Conservation (phyloP, 129 eudicot species). For the Erigeron canadensis region DNA sequence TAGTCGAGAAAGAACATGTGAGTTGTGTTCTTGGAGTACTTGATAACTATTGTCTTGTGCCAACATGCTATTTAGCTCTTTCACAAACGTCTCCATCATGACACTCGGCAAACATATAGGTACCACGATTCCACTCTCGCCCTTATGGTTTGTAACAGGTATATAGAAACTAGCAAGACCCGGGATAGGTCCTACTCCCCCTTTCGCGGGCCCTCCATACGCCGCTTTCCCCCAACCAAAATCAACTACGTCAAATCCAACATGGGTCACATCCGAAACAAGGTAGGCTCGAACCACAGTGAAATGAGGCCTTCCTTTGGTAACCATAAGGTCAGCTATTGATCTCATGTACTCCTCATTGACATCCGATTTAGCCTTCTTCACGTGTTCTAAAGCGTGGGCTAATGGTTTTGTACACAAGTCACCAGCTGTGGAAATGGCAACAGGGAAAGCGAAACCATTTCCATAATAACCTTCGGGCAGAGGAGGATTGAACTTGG, state of each 20-base stretch:
- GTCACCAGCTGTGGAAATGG: constrained; percentile 45
- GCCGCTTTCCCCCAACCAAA: constrained; percentile 80
- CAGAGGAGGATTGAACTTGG: constrained; percentile 52
- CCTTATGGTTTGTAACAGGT: constrained; percentile 49
- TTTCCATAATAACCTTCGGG: constrained; percentile 68
- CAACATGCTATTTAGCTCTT: constrained; percentile 47
- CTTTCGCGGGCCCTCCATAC: constrained; percentile 71
- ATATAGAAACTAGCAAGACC: constrained; percentile 68
- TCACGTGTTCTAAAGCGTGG: constrained; percentile 55
- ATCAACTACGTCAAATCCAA: constrained; percentile 60
- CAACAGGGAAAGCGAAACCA: constrained; percentile 59
- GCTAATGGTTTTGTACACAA: constrained; percentile 35
- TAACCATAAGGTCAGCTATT: constrained; percentile 60
- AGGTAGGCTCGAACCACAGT: constrained; percentile 49
- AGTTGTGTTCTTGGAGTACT: not conserved
- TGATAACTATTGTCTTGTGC: constrained; percentile 6
- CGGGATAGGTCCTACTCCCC: constrained; percentile 60
- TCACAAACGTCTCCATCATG: constrained; percentile 46
- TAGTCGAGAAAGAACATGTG: not conserved
- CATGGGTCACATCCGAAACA: constrained; percentile 59
- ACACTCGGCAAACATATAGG: constrained; percentile 55
- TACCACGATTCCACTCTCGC: constrained; percentile 55
- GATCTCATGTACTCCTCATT: constrained; percentile 74
- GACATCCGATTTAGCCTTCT: constrained; percentile 45
- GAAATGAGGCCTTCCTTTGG: constrained; percentile 58